Evolutionary conservation across 768 basidiomycete genomes (phyloP), one percentile per base, ranked within the genome.

Genomic region (Panaeolus cyanescens): DNA sequence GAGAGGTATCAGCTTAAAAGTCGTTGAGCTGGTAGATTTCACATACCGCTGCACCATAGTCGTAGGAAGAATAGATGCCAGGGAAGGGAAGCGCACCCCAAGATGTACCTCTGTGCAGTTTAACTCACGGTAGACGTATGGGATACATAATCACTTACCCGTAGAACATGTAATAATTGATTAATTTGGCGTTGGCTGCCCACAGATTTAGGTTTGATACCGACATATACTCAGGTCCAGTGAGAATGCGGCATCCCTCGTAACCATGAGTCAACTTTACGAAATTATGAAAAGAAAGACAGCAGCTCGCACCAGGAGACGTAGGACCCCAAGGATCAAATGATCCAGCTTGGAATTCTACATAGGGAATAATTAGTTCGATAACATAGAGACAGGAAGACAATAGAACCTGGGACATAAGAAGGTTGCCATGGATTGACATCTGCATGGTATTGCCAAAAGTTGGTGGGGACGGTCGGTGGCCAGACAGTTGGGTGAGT

Each of bases 101-200:
- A 8, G 89, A 92, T 1, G 93, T 94, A 25, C 93, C 92, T 6
- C 92, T 92, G 55, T n/a, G 5, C 15, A 5, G 12, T 28, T 7
- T 54, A 17, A 56, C n/a, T 60, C 19, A 13, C 8, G 17, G 7
- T 15, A 31, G 32, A n/a, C 55, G 34, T 28, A 42, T 58, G 34
- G n/a, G n/a, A n/a, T 31, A n/a, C 2, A 30, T 10, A 1, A 54
- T 1, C 37, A n/a, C 75, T 63, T 69, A 89, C 89, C 89, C 92
- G 66, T 86, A 92, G 59, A 92, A 65, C 93, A 95, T 94, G 73
- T 95, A 95, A 63, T 90, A 91, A 67, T 84, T 92, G 61, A 93
- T 85, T 40, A 95, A 67, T 67, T 93, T 95, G 1, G 86, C 89
- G 72, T 93, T 93, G 54, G 84, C 82, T 10, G 92, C 91, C 89